Conservation (phyloP, 2,329 filamentous ascomycete genomes). For the Dactylella cylindrospora region DNA sequence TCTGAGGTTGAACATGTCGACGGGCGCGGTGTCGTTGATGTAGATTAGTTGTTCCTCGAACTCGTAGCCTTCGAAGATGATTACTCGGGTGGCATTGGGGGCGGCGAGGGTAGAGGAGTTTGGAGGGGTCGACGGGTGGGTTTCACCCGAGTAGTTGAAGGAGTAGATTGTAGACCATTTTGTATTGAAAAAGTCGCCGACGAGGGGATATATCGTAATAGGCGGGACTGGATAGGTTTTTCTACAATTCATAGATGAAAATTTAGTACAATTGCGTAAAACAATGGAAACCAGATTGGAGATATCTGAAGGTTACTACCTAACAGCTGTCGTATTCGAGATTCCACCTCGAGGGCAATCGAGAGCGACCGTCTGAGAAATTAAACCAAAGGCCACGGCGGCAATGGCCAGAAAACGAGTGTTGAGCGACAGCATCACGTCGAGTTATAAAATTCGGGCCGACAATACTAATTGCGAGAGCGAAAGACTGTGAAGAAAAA, state of each 20-base stretch:
- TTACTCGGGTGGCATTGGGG: conserved; percentile 24
- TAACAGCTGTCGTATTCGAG: conserved; percentile 36
- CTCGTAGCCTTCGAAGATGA: conserved; percentile 31
- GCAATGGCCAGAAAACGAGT: conserved; percentile 14
- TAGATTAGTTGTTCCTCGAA: conserved; percentile 27
- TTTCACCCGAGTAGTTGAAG: conserved; percentile 30
- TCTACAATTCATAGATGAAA: not conserved
- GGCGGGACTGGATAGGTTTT: conserved; percentile 40
- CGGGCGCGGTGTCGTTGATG: conserved; percentile 32
- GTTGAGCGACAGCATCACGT: conserved; percentile 8
- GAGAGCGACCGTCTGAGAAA: conserved; percentile 21
- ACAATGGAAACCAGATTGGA: no score
- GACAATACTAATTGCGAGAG: no score
- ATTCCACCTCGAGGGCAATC: conserved; percentile 31
- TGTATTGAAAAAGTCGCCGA: conserved; percentile 41
- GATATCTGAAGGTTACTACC: no score
- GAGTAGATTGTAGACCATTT: conserved; percentile 36
- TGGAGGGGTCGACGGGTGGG: conserved; percentile 14
- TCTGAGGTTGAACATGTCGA: conserved; percentile 22
- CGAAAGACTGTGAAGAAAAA: no score
- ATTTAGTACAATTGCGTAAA: no score
- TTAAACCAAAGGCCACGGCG: conserved; percentile 6
- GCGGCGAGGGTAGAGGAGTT: conserved; percentile 2
- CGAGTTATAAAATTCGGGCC: no score
- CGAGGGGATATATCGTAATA: conserved; percentile 32